These are phyloP conservation scores for Fistulinella cinereoalba DNA, from an alignment of 1,284 basidiomycete species.

Conservation along the genomic window DNA sequence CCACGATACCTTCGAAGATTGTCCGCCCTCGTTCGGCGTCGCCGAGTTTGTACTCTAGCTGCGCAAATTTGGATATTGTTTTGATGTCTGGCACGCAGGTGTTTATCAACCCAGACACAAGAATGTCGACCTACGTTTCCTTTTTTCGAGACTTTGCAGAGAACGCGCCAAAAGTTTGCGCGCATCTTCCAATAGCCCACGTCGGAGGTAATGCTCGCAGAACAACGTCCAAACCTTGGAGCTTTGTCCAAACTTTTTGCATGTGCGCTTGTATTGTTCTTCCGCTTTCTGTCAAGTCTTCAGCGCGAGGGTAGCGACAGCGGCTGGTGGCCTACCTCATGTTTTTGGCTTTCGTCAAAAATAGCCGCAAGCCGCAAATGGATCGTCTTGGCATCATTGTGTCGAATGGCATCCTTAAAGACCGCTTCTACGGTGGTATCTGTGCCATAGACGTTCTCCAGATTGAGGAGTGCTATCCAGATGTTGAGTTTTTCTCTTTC, in stretches of 20 bases:
- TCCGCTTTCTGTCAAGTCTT: constrained; percentile 66
- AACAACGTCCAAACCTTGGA: constrained; percentile 92
- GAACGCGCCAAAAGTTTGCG: constrained; percentile 86
- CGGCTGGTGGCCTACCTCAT: constrained; percentile 53
- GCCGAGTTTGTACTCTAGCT: constrained; percentile 93
- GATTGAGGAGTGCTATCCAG: constrained; percentile 94
- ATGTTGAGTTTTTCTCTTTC: constrained; percentile 97
- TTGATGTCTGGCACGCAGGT: constrained; percentile 69
- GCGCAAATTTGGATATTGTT: constrained; percentile 91
- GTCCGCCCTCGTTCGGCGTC: constrained; percentile 94
- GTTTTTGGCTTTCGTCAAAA: constrained; percentile 80
- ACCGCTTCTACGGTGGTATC: constrained; percentile 73
- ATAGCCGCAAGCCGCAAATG: constrained; percentile 84
- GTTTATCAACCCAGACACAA: constrained; percentile 4
- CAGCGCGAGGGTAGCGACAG: background rate
- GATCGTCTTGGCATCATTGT: constrained; percentile 91
- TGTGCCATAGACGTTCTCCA: constrained; percentile 94
- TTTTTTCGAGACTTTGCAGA: constrained; percentile 90
- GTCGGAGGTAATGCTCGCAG: constrained; percentile 76
- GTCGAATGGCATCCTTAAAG: constrained; percentile 88
- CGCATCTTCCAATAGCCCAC: constrained; percentile 74
- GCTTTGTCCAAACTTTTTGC: constrained; percentile 91
- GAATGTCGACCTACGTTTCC: constrained; percentile 72
- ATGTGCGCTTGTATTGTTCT: constrained; percentile 79
- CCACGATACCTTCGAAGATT: constrained; percentile 94